These are phyloP conservation scores for Leptodontidium sp. DNA, from an alignment of 2,329 filamentous ascomycete species.

Conservation along the genomic window DNA sequence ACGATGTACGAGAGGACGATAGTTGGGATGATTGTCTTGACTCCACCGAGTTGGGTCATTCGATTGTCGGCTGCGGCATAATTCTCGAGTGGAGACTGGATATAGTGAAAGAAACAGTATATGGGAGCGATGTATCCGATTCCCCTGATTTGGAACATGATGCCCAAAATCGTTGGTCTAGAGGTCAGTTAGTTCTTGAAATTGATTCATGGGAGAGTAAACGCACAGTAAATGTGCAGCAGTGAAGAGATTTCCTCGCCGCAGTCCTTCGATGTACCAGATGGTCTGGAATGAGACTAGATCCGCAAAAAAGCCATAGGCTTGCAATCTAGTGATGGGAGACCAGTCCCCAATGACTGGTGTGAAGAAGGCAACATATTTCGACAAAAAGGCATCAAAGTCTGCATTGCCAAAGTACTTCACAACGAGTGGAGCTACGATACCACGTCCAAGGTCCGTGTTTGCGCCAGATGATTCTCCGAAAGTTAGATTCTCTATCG, in stretches of 20 bases:
- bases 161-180: constrained; percentile 38
- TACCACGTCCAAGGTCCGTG: not conserved
- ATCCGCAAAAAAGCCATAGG: constrained; percentile 42
- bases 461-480: not conserved
- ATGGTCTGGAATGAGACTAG: constrained; percentile 43
- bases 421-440: not conserved
- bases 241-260: constrained; percentile 45
- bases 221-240: constrained; percentile 35
- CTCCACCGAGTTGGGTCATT: constrained; percentile 43
- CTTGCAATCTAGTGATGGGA: constrained; percentile 35
- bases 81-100: constrained; percentile 46
- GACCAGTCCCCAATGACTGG: constrained; percentile 35
- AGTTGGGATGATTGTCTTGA: constrained; percentile 45
- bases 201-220: not conserved
- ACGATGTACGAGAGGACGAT: constrained; percentile 41
- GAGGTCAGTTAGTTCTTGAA: not conserved
- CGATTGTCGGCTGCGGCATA: constrained; percentile 48
- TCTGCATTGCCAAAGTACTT: constrained; percentile 32
- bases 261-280: constrained; percentile 43
- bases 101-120: constrained; percentile 51
- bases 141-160: constrained; percentile 44
- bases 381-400: constrained; percentile 35
- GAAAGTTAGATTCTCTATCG: not conserved
- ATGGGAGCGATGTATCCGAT: constrained; percentile 47
- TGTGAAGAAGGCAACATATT: constrained; percentile 39